Base-by-base conservation (phyloP, 2,329 filamentous ascomycete species). In the Xylariaceae sp. region DNA sequence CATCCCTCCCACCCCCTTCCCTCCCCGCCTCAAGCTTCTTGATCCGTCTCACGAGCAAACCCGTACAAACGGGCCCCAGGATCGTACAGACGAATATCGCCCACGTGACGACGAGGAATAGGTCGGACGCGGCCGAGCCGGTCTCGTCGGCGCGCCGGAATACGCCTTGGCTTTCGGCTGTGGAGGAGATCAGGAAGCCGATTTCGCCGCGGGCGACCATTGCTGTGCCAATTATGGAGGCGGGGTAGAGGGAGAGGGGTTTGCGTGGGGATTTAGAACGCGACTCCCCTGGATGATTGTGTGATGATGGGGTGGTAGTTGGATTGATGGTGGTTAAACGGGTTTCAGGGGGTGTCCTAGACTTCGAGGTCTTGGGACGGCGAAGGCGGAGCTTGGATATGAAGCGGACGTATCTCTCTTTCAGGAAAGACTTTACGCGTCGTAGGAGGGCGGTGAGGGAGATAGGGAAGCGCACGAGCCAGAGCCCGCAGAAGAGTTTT, bases 171-270 rank as follows among this genome's bases (percentile, higher is more conserved):
- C 75, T 79, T 66, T 89, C 80, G 0, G 87, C 87, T 0, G 92
- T 72, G 0, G 86, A 84, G 0, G 86, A 85, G 61, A 94, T 90
- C 49, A 93, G 72, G 62, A 91, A 91, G 0, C 89, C 88, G 39
- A 93, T 90, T 70, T 94, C 89, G 0, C 89, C 89, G n/a, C 89
- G 79, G 0, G 89, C 84, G 0, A 88, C 82, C 89, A 93, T 93
- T 2, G 77, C 80, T 15, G 81, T 76, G 0, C 86, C 86, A 0
- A 92, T 73, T 2, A 92, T 84, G 0, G 81, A 77, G 0, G 85
- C 80, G 0, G 88, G 88, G 62, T 90, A 87, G 0, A 89, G 74
- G 0, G 87, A 90, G 2, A 80, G 72, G 0, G 85, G 82, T 52
- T 81, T 83, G 1, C 67, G 2, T 64, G 53, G n/a, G 45, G 37